These are phyloP conservation scores for Beauveria rudraprayagi DNA, from an alignment of 2,329 filamentous ascomycete species.

Conservation along the genomic window DNA sequence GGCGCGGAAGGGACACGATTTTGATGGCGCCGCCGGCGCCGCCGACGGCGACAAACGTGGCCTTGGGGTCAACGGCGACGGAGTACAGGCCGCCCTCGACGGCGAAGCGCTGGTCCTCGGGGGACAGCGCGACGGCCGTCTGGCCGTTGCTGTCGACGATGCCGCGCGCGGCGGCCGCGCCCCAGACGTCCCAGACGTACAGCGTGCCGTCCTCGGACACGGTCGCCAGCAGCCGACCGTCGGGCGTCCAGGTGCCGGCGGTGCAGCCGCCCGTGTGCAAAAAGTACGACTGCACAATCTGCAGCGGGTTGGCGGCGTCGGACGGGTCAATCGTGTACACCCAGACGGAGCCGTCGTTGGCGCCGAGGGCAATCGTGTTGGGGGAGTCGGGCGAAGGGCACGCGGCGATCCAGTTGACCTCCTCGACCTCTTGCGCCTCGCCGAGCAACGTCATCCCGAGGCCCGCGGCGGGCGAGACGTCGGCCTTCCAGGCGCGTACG, in stretches of 20 bases:
- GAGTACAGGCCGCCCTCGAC: slow-evolving; percentile 89
- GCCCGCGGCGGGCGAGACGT: slow-evolving; percentile 33
- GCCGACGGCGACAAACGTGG: slow-evolving; percentile 74
- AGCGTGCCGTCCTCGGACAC: slow-evolving; percentile 83
- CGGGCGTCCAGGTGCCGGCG: slow-evolving; percentile 82
- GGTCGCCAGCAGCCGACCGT: slow-evolving; percentile 78
- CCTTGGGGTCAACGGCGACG: slow-evolving; percentile 72
- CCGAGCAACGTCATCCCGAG: slow-evolving; percentile 55
- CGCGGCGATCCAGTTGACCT: slow-evolving; percentile 82
- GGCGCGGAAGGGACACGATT: slow-evolving; percentile 72
- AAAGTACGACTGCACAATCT: slow-evolving; percentile 87
- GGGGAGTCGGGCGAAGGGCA: slow-evolving; percentile 65
- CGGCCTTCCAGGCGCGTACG: slow-evolving; percentile 59
- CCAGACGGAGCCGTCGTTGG: slow-evolving; percentile 89
- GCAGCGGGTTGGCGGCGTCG: slow-evolving; percentile 53
- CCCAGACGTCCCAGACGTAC: slow-evolving; percentile 90
- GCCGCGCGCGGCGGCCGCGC: slow-evolving; percentile 56
- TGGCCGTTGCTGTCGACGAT: slow-evolving; percentile 44
- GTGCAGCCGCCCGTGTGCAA: slow-evolving; percentile 81
- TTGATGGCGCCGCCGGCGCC: slow-evolving; percentile 82
- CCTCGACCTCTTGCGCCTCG: slow-evolving; percentile 82
- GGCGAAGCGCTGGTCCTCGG: slow-evolving; percentile 78
- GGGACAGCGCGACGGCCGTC: slow-evolving; percentile 69
- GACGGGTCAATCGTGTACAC: slow-evolving; percentile 76
- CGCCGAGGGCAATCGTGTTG: slow-evolving; percentile 81